These are phyloP conservation scores for Ceratobasidium sp. DNA, from an alignment of 1,284 basidiomycete genomes.

Conservation along the genomic window DNA sequence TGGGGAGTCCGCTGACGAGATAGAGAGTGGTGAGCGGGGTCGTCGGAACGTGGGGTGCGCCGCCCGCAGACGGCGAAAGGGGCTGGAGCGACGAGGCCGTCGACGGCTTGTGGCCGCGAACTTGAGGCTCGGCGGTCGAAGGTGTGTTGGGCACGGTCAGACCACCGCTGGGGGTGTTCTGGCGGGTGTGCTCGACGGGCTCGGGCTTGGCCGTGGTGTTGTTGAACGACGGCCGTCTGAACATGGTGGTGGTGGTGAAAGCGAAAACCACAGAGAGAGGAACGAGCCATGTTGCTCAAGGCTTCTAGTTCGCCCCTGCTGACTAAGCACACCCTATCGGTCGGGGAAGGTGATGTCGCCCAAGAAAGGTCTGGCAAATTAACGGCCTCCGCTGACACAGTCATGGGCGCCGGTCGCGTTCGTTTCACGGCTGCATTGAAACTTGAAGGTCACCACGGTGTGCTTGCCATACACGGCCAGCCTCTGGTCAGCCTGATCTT, in stretches of 20 bases:
- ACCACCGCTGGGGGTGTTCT: slow-evolving; percentile 27
- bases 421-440: neutral
- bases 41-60: slow-evolving; percentile 52
- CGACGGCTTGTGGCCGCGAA: slow-evolving; percentile 42
- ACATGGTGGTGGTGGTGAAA: slow-evolving; percentile 18
- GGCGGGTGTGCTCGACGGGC: slow-evolving; percentile 57
- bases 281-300: slow-evolving; percentile 9
- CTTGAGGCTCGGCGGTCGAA: slow-evolving; percentile 26
- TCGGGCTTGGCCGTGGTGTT: slow-evolving; percentile 31
- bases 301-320: slow-evolving; percentile 17
- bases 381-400: slow-evolving; percentile 2
- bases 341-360: slow-evolving; percentile 15
- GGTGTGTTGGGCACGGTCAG: slow-evolving; percentile 28
- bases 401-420: too few species aligned
- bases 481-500: neutral
- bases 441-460: neutral
- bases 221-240: slow-evolving; percentile 29
- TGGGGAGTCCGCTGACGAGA: slow-evolving; percentile 85
- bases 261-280: neutral
- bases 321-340: slow-evolving; percentile 18
- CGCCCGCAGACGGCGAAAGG: slow-evolving; percentile 39
- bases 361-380: neutral
- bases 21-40: slow-evolving; percentile 84
- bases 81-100: slow-evolving; percentile 41
- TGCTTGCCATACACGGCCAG: neutral